Evolutionary conservation across 352 stramenopile species (phyloP).

Genomic region (Aphanomyces astaci): DNA sequence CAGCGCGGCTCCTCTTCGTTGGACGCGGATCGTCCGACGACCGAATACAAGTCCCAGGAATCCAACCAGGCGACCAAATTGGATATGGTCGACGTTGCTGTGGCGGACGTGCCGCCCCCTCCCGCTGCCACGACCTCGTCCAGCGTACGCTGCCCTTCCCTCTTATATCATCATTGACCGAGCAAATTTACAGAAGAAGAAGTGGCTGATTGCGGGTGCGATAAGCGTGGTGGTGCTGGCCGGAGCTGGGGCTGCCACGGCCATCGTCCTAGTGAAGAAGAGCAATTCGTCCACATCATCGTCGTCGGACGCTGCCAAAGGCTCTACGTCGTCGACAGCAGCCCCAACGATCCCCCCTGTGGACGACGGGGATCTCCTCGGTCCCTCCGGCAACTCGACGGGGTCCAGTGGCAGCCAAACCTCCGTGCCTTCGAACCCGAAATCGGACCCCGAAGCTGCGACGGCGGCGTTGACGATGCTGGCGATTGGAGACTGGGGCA

Average conservation of each 20-base stretch:
- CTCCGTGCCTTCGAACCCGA: not conserved
- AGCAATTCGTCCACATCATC: not conserved
- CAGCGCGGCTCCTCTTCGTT: not conserved
- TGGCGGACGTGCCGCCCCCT: not conserved
- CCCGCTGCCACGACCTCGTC: not conserved
- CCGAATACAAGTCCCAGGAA: not conserved
- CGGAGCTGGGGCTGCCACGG: not conserved
- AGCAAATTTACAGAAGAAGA: not conserved
- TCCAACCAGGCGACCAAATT: not conserved
- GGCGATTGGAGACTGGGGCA: slow-evolving; percentile 41
- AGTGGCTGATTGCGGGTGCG: not conserved
- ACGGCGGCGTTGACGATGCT: slow-evolving; percentile 30
- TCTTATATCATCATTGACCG: not conserved
- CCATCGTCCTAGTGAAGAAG: not conserved
- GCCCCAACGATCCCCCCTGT: not conserved
- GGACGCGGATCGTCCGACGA: not conserved
- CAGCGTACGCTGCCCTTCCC: not conserved
- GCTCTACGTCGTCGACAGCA: not conserved
- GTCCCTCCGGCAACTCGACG: not conserved
- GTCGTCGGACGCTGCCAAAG: not conserved
- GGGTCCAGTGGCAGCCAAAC: not conserved
- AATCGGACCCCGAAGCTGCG: slow-evolving; percentile 6
- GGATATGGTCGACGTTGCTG: not conserved
- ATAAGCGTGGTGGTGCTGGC: not conserved
- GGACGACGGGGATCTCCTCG: not conserved